phyloP scores from a whole-genome alignment of 805 yeast genomes.

The Danielia reshetovae region DNA sequence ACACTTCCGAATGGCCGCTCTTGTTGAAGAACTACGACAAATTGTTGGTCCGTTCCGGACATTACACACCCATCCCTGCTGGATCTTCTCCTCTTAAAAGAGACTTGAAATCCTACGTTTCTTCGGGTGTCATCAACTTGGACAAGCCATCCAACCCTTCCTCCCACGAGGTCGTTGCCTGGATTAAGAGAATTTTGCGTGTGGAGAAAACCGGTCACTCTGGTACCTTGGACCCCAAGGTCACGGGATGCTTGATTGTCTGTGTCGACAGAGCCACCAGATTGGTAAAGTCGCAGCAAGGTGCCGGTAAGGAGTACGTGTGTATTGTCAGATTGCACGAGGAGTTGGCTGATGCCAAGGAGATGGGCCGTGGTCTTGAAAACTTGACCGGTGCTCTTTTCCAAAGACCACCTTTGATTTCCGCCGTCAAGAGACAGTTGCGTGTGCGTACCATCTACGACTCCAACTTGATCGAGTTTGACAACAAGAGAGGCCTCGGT shows the following conservation, averaged over 20 bases:
- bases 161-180: conserved; percentile 98
- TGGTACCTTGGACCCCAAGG: conserved; percentile 98
- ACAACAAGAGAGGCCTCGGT: conserved; percentile 92
- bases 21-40: conserved; percentile 91
- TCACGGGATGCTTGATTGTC: conserved; percentile 97
- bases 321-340: conserved; percentile 96
- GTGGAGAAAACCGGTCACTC: conserved; percentile 98
- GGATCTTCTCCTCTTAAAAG: conserved; percentile 94
- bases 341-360: conserved; percentile 85
- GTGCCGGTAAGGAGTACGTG: conserved; percentile 99
- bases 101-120: conserved; percentile 83
- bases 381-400: conserved; percentile 97
- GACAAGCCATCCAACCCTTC: conserved; percentile 99
- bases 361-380: conserved; percentile 81
- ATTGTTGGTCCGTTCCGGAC: conserved; percentile 91
- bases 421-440: conserved; percentile 98
- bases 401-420: conserved; percentile 98
- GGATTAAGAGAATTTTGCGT: conserved; percentile 95
- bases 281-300: conserved; percentile 97
- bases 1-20: conserved; percentile 94
- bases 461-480: conserved; percentile 92
- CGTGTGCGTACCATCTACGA: conserved; percentile 98
- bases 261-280: conserved; percentile 98
- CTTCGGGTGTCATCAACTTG: conserved; percentile 94
- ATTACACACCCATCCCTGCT: conserved; percentile 94